Conservation (phyloP, 2,329 filamentous ascomycete genomes). For the Alternaria sp. region DNA sequence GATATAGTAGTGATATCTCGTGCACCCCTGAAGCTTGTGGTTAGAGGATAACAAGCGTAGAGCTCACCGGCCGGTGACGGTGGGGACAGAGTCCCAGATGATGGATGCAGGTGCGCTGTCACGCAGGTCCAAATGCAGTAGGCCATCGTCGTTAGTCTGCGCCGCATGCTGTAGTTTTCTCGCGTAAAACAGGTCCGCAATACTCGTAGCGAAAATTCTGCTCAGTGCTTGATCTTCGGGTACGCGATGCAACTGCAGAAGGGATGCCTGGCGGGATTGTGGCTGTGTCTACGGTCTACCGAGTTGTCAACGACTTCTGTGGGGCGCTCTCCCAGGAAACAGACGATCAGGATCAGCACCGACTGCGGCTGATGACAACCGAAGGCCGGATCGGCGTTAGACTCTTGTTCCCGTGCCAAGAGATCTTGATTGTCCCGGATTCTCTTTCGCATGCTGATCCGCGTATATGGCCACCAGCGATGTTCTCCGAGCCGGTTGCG, state of each 20-base stretch:
- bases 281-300: background rate
- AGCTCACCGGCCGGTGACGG: conserved; percentile 4
- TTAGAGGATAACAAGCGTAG: background rate
- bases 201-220: background rate
- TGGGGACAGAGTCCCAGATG: conserved; percentile 1
- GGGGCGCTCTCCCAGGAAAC: background rate
- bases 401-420: conserved; percentile 11
- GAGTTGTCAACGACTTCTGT: background rate
- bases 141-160: background rate
- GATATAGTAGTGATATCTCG: background rate
- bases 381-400: background rate
- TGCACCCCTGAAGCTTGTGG: background rate
- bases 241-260: background rate
- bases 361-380: background rate
- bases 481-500: background rate
- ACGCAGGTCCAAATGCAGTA: conserved; percentile 1
- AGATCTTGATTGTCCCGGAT: conserved; percentile 6
- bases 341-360: conserved; percentile 1
- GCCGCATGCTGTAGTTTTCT: background rate
- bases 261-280: background rate
- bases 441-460: conserved; percentile 7
- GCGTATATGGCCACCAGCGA: background rate
- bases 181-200: background rate
- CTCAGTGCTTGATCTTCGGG: background rate
- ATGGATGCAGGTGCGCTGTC: conserved; percentile 9